Conservation (phyloP, 2,329 filamentous ascomycete genomes). For the Didymosphaeria variabile region DNA sequence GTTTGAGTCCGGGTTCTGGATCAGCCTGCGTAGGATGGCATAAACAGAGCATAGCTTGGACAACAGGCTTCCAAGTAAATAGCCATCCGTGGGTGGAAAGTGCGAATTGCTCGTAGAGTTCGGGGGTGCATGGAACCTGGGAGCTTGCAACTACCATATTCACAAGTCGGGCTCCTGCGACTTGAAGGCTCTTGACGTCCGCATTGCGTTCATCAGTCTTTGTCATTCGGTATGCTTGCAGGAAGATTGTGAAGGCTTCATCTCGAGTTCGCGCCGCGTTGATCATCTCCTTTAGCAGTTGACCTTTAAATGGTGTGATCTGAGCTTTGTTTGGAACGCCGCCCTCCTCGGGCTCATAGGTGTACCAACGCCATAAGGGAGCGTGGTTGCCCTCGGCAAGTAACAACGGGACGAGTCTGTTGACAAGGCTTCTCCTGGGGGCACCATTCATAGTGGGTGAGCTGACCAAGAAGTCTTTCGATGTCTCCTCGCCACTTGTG, state of each 20-base stretch:
- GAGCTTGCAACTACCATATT: constrained; percentile 31
- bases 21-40: constrained; percentile 38
- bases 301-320: constrained; percentile 30
- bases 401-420: constrained; percentile 33
- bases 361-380: constrained; percentile 44
- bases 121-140: constrained; percentile 11
- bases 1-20: constrained; percentile 31
- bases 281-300: constrained; percentile 38
- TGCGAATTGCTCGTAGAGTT: constrained; percentile 39
- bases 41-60: constrained; percentile 40
- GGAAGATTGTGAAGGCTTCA: constrained; percentile 34
- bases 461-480: constrained; percentile 36
- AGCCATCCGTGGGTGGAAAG: constrained; percentile 33
- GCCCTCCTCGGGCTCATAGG: constrained; percentile 29
- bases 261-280: constrained; percentile 24
- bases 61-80: constrained; percentile 30
- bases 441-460: constrained; percentile 17
- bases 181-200: constrained; percentile 22
- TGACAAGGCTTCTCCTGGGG: constrained; percentile 21
- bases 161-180: constrained; percentile 36
- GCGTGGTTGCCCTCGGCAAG: constrained; percentile 31
- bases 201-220: constrained; percentile 17
- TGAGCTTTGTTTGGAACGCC: constrained; percentile 24
- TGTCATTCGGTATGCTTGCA: constrained; percentile 30
- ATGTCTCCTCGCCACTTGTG: constrained; percentile 39